Percentiles rank a stretch among this genome's conserved stretches.
These are phyloP conservation scores for thale cress (Arabidopsis thaliana) DNA, from an alignment of 345 rosid species.

Conservation along the genomic window DNA sequence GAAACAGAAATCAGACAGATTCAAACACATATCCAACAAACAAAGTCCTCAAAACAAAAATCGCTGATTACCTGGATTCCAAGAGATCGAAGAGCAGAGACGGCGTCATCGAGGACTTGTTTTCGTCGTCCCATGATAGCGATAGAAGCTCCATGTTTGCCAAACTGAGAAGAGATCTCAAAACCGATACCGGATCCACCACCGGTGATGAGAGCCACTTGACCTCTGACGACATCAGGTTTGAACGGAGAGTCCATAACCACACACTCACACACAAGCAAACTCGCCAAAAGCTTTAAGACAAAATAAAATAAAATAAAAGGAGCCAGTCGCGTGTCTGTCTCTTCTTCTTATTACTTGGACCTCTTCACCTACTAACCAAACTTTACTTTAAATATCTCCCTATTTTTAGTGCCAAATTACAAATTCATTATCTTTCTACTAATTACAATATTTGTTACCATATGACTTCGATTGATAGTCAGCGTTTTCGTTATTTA, in stretches of 20 bases:
- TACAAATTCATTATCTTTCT: not conserved
- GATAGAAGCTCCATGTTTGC: constrained; percentile 72
- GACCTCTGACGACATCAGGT: constrained; percentile 57
- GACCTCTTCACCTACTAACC: not conserved
- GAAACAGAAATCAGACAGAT: not conserved
- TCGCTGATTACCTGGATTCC: constrained; percentile 56
- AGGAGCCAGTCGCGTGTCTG: not conserved
- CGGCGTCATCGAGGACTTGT: constrained; percentile 67
- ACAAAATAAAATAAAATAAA: not conserved
- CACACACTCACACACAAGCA: constrained; percentile 21
- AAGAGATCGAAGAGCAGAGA: constrained; percentile 62
- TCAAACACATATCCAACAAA: not conserved
- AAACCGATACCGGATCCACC: constrained; percentile 93
- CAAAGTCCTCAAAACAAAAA: not conserved
- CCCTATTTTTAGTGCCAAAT: not conserved
- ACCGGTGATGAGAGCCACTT: constrained; percentile 77
- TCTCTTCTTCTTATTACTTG: no score
- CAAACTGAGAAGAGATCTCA: constrained; percentile 72
- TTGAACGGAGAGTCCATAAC: constrained; percentile 77
- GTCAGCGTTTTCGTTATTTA: not conserved
- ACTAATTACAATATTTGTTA: not conserved
- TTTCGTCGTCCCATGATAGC: constrained; percentile 86
- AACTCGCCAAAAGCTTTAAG: not conserved
- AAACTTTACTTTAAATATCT: not conserved
- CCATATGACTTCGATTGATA: not conserved